Conservation (phyloP, 2,329 filamentous ascomycete genomes). For the Microsporum canis region DNA sequence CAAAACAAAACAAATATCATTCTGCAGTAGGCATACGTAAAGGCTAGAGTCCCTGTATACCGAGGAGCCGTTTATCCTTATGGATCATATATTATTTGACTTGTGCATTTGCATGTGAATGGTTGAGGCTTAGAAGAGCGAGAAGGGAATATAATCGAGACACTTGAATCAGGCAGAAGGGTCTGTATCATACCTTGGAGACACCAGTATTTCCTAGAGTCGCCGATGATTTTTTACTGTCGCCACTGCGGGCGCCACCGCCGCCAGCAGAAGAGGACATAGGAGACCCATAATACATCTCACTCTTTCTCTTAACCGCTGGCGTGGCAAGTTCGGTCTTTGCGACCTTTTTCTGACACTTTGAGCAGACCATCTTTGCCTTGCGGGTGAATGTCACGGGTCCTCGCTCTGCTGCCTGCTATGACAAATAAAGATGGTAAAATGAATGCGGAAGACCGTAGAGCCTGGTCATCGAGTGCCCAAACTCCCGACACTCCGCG, state of each 20-base stretch:
- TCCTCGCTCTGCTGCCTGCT: not conserved
- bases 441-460: not conserved
- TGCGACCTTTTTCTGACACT: constrained; percentile 52
- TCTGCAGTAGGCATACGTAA: not conserved
- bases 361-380: constrained; percentile 50
- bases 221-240: constrained; percentile 36
- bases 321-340: constrained; percentile 52
- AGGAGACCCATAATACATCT: constrained; percentile 54
- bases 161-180: not conserved
- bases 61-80: not conserved
- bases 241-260: constrained; percentile 26
- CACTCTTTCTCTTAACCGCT: constrained; percentile 54
- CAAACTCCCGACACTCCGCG: not conserved
- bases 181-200: constrained; percentile 40
- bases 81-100: not conserved
- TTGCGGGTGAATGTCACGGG: not conserved
- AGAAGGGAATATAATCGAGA: not conserved
- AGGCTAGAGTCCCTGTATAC: not conserved
- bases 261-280: constrained; percentile 28
- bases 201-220: constrained; percentile 49
- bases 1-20: not conserved
- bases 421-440: not conserved
- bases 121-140: not conserved
- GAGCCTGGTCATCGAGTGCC: too few species aligned
- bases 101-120: not conserved